These are phyloP conservation scores for Wallacemonas rigidus DNA, from an alignment of 208 protist species.

Conservation along the genomic window DNA sequence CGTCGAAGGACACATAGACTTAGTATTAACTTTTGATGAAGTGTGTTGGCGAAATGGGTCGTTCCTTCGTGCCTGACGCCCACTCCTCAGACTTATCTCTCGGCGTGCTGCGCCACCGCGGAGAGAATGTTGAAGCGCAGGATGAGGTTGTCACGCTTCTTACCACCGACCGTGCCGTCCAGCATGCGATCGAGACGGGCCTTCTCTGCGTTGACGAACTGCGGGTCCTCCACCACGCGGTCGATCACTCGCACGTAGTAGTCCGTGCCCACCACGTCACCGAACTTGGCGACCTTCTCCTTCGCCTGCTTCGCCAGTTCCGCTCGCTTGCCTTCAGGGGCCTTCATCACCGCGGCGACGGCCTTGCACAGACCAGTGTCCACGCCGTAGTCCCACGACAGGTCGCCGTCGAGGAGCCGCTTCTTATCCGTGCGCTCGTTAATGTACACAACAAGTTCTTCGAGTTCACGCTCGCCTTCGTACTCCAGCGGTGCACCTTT, in stretches of 20 bases:
- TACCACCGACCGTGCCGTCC: conserved; percentile 21
- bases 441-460: conserved; percentile 64
- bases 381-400: conserved; percentile 48
- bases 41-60: background rate
- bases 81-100: conserved; percentile 13
- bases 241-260: conserved; percentile 51
- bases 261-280: background rate
- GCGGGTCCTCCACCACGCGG: conserved; percentile 31
- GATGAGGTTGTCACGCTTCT: conserved; percentile 46
- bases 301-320: conserved; percentile 15
- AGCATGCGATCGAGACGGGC: conserved; percentile 41
- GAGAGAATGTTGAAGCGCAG: conserved; percentile 55
- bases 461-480: conserved; percentile 39
- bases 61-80: background rate
- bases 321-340: conserved; percentile 11
- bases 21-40: no score
- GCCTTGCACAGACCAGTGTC: conserved; percentile 29
- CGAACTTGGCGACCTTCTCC: conserved; percentile 18
- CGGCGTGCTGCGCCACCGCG: conserved; percentile 15
- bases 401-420: conserved; percentile 53
- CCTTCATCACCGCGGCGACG: conserved; percentile 9
- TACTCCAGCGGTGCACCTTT: conserved; percentile 46
- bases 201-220: conserved; percentile 46
- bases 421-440: conserved; percentile 52
- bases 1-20: no score